Conservation (phyloP, 2,329 filamentous ascomycete species). For the Diaporthe eres region DNA sequence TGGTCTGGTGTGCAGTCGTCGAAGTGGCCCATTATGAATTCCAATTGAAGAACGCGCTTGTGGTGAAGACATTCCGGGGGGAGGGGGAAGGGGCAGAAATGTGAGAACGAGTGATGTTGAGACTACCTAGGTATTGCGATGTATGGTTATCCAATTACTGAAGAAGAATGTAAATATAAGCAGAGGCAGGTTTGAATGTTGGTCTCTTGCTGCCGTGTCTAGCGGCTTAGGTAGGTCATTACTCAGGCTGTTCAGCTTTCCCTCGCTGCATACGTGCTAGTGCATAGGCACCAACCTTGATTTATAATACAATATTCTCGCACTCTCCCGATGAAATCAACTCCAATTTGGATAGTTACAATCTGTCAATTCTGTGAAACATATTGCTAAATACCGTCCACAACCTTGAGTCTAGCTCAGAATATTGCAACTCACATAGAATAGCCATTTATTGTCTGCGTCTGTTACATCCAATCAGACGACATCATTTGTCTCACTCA, state of each 20-base stretch:
- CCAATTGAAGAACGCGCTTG: no score
- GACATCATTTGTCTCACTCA: no score
- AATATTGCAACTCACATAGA: background rate
- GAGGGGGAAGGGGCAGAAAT: no score
- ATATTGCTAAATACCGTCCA: no score
- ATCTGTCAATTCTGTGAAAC: no score
- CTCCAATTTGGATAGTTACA: background rate
- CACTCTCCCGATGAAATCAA: background rate
- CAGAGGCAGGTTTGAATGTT: background rate
- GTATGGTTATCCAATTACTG: background rate
- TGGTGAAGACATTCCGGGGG: no score
- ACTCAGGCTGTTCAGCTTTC: background rate
- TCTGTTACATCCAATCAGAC: background rate
- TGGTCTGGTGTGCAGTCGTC: background rate
- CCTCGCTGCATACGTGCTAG: background rate
- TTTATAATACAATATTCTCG: background rate
- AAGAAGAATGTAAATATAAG: background rate
- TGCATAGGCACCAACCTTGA: background rate
- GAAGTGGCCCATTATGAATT: no score
- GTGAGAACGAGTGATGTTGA: background rate
- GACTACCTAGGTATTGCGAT: background rate
- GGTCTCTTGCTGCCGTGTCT: background rate
- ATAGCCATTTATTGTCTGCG: background rate
- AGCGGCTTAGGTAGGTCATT: background rate
- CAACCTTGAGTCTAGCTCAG: background rate